Conservation (phyloP, 306 rosid species). For the Echinosophora koreensis region DNA sequence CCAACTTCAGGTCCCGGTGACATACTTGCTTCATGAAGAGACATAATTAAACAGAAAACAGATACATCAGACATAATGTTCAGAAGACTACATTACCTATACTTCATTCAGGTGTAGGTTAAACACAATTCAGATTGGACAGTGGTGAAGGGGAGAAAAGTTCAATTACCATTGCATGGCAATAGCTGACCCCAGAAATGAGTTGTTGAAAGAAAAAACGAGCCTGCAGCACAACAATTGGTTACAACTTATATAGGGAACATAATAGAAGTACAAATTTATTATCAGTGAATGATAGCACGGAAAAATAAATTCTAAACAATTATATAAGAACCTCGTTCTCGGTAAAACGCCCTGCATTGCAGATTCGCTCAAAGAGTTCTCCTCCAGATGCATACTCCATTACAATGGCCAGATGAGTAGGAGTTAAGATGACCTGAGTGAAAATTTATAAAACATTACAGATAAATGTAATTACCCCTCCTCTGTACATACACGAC, state of each 20-base stretch:
- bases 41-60: conserved; percentile 26
- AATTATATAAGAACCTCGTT: conserved; percentile 67
- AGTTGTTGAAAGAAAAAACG: conserved; percentile 99
- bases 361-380: conserved; percentile 80
- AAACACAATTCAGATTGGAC: conserved; percentile 11
- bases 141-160: not conserved
- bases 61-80: conserved; percentile 31
- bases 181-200: conserved; percentile 96
- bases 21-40: conserved; percentile 89
- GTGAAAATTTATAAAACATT: not conserved
- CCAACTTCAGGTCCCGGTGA: conserved; percentile 97
- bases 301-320: conserved; percentile 15
- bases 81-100: conserved; percentile 8
- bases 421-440: conserved; percentile 88
- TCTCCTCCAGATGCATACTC: conserved; percentile 98
- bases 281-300: not conserved
- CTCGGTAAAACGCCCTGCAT: conserved; percentile 83
- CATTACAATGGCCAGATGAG: conserved; percentile 96
- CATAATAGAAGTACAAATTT: not conserved
- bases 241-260: conserved; percentile 32
- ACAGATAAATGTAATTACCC: not conserved
- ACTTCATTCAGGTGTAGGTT: conserved; percentile 17
- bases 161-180: conserved; percentile 90
- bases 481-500: not conserved
- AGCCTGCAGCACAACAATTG: conserved; percentile 66